Conservation (phyloP, 2,329 filamentous ascomycete species). For the Helotiales sp. region DNA sequence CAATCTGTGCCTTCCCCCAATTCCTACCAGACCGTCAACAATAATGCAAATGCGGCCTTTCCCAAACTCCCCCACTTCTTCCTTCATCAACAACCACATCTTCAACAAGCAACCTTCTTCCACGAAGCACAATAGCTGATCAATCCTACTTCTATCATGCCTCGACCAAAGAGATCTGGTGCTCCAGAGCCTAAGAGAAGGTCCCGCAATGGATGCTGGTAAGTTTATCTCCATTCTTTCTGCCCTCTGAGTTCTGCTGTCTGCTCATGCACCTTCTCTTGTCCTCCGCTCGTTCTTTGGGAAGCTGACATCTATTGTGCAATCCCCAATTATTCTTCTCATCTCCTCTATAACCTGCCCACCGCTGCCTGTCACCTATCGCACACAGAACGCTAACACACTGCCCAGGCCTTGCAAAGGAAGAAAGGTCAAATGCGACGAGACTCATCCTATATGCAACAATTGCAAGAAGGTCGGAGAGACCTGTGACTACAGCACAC, state of each 20-base stretch:
- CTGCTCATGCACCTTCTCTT: background rate
- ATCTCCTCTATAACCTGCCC: background rate
- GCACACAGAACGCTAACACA: constrained; percentile 11
- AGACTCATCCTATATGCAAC: constrained; percentile 70
- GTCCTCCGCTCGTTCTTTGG: background rate
- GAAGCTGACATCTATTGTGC: background rate
- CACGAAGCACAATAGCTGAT: background rate
- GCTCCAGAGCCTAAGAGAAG: constrained; percentile 65
- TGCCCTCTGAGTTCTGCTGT: background rate
- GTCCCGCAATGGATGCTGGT: constrained; percentile 70
- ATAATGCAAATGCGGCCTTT: background rate
- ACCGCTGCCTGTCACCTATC: too few relatives aligned
- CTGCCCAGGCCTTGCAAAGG: constrained; percentile 71
- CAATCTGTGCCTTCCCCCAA: too few relatives aligned
- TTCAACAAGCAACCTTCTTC: background rate
- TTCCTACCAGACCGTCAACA: too few relatives aligned
- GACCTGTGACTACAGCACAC: constrained; percentile 77
- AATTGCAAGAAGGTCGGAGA: constrained; percentile 75
- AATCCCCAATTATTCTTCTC: background rate
- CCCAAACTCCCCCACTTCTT: background rate
- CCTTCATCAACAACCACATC: background rate
- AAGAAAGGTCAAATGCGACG: constrained; percentile 79
- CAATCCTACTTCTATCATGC: constrained; percentile 45
- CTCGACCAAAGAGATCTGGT: constrained; percentile 63
- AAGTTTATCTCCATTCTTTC: constrained; percentile 33